Evolutionary conservation across 2,329 filamentous ascomycete species (phyloP), one percentile per base, ranked within the genome.

Genomic region (Diatrype stigma): DNA sequence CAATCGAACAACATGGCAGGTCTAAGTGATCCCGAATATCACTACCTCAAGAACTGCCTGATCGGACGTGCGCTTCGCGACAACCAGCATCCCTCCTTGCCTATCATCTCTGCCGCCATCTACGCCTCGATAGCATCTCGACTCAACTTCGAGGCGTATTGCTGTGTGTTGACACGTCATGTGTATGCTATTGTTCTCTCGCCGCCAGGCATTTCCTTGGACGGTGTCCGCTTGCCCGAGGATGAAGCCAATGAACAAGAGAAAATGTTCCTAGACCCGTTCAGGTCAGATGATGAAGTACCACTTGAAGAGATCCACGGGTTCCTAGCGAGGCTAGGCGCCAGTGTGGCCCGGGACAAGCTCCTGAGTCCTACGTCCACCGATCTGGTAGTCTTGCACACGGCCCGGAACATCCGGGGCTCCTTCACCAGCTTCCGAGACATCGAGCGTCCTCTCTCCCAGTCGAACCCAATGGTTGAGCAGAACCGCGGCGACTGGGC

Each of bases 201-300:
- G 5, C 77, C 79, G 0, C 65, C 72, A 1, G 82, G 82, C 2
- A 67, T 80, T 59, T 82, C 84, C 30, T 70, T 91, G 46, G 81
- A 90, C 63, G 82, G 73, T 19, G 58, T 59, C 12, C 60, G 60
- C 23, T 51, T 71, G 6, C 60, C 67, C 7, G 60, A 64, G 12
- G 67, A 76, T 1, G 69, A 76, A 45, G 71, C 73, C 23, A 59
- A 67, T 14, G 58, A 62, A 53, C 67, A 67, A 7, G 74, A 79
- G 52, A 73, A 76, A 45, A 93, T 96, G 81, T 95, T 90, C 64
- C 76, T 96, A 57, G 90, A 96, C 62, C 91, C 92, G 0, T 96
- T 89, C 67, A 80, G 82, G 26, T 84, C 80, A 2, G 79, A 84
- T 32, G 70, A 80, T 14, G 90, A 96, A 67, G 80, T 92, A 0